phyloP scores from a whole-genome alignment of 148 eudicot species.

The Simmondsia chinensis region DNA sequence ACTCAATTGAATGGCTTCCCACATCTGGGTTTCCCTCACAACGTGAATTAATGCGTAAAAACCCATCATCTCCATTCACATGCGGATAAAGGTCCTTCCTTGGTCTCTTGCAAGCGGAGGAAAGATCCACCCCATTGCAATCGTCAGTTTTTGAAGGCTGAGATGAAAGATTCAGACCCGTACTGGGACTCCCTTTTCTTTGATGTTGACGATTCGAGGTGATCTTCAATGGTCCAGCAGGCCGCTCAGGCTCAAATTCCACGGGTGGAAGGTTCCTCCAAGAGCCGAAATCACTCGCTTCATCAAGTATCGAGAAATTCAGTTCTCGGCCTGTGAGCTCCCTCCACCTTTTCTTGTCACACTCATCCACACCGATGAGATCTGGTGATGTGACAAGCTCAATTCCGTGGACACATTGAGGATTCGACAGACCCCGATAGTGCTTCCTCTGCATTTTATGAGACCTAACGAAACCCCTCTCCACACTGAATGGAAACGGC shows the following conservation, averaged over 20 bases:
- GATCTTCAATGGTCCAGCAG: constrained; percentile 20
- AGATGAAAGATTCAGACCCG: constrained; percentile 24
- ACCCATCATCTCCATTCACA: constrained; percentile 19
- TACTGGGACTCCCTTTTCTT: constrained; percentile 29
- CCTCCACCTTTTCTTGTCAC: constrained; percentile 47
- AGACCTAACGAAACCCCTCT: constrained; percentile 52
- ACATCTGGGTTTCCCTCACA: constrained; percentile 20
- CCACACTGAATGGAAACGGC: constrained; percentile 50
- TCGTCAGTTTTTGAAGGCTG: constrained; percentile 10
- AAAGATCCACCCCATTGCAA: constrained; percentile 23
- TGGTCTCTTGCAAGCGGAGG: constrained; percentile 26
- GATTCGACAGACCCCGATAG: constrained; percentile 53
- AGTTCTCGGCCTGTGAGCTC: constrained; percentile 55
- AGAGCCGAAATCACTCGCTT: constrained; percentile 48
- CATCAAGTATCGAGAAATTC: constrained; percentile 28
- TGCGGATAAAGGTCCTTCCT: constrained; percentile 27
- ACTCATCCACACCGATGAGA: constrained; percentile 28
- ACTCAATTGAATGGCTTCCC: constrained; percentile 28
- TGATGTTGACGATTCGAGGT: constrained; percentile 7
- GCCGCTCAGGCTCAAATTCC: constrained; percentile 46
- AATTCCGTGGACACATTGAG: constrained; percentile 66
- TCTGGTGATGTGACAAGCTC: constrained; percentile 42
- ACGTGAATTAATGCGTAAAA: constrained; percentile 22
- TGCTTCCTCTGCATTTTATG: constrained; percentile 72
- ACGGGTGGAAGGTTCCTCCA: constrained; percentile 55